Evolutionary conservation across 148 eudicot genomes (phyloP).

Genomic region (Camellia sinensis): DNA sequence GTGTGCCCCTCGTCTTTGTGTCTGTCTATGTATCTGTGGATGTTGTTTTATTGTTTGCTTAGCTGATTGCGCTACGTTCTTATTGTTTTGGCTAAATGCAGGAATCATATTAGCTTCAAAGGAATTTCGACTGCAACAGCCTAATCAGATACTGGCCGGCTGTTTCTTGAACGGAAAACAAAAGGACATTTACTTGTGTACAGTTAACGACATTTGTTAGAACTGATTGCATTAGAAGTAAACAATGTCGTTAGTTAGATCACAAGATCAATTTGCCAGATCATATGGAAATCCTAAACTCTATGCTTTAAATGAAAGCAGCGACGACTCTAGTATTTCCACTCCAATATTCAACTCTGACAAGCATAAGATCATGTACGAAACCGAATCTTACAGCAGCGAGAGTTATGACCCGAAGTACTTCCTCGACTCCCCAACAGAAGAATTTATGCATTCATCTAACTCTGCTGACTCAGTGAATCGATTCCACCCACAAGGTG

Average conservation of each 20-base stretch:
- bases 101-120: not conserved
- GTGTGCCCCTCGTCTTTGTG: too few species aligned
- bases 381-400: conserved; percentile 43
- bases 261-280: conserved; percentile 21
- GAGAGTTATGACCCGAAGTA: conserved; percentile 54
- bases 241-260: conserved; percentile 23
- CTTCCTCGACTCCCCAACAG: conserved; percentile 68
- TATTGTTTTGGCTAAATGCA: conserved; percentile 9
- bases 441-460: conserved; percentile 49
- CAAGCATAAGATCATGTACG: conserved; percentile 35
- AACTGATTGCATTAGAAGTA: conserved; percentile 8
- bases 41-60: not conserved
- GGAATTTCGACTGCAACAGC: not conserved
- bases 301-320: conserved; percentile 16
- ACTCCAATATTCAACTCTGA: conserved; percentile 45
- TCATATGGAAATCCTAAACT: conserved; percentile 19
- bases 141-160: not conserved
- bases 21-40: not conserved
- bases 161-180: not conserved
- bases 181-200: not conserved
- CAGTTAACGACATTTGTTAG: not conserved
- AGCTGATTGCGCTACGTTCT: not conserved
- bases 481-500: conserved; percentile 12
- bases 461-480: conserved; percentile 12
- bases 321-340: conserved; percentile 14